Base-by-base conservation (phyloP, 1,284 basidiomycete species). In the Cryptococcus floricola region DNA sequence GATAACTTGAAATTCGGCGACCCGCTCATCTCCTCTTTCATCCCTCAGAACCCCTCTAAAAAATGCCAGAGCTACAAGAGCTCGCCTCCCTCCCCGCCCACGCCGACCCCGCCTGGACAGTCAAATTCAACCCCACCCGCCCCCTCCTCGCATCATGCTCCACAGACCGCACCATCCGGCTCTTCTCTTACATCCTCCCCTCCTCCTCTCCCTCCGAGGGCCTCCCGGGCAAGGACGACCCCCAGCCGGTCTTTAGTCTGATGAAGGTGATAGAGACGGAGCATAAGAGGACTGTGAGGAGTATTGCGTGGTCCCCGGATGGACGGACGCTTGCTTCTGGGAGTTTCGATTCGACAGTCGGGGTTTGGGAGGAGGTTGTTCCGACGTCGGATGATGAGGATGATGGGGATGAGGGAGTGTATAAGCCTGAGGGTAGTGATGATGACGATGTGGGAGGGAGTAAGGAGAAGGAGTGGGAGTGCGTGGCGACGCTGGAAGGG, bases 311-410 rank as follows among this genome's bases (percentile, higher is more conserved):
- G 92, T 82, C 91, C 3, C 94, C 95, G 0, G 87, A 88, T 3
- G 95, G 95, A 2, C 80, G 82, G 52, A 87, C 87, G 2, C 81
- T 99, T n/a, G 95, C 93, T 0, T 94, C 92, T 0, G 96, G 88
- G 0, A 95, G 91, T 1, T 99, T 99, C 67, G 96, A 99, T 70
- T 84, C 91, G 1, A 92, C 91, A 52, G 87, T 98, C 25, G 89
- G 87, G 0, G 82, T 98, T 43, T 98, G 94, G 93, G 90, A 93
- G 66, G 85, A 85, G 54, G 67, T 82, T 80, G 64, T 79, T 63
- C 65, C 58, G n/a, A 18, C 48, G 13, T 42, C 48, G n/a, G 66
- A 67, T 16, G 62, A 59, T 7, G 58, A 55, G 49, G 50, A 77
- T 39, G 79, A 73, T 8, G 53, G 56, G 34, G 77, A 73, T 18